Conservation (phyloP, 83 land plant genomes). For the Isoetes engelmannii region DNA sequence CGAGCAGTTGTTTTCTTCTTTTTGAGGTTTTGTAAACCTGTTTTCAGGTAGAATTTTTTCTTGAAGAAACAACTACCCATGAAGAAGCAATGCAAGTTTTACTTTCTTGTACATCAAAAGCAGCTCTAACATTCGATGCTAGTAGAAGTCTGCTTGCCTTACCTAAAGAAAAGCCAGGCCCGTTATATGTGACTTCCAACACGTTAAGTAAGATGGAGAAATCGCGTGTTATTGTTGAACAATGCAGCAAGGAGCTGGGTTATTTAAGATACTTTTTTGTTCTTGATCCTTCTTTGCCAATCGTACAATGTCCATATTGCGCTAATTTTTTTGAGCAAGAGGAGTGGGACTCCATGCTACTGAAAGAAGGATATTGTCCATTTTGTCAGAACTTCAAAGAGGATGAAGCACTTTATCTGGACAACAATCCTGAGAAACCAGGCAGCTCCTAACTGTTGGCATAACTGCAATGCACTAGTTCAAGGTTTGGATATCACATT, state of each 20-base stretch:
- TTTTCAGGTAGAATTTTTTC: conserved; percentile 26
- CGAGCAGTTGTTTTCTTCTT: neutral
- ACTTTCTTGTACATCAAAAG: conserved; percentile 4
- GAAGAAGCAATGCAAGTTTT: conserved; percentile 22
- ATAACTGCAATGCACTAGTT: too few relatives aligned
- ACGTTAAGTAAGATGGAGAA: conserved; percentile 18
- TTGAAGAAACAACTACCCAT: conserved; percentile 29
- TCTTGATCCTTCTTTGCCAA: conserved; percentile 19
- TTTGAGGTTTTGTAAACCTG: neutral
- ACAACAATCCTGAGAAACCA: too few relatives aligned
- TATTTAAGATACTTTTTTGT: conserved; percentile 25
- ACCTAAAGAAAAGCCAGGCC: conserved; percentile 12
- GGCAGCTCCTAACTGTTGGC: too few relatives aligned
- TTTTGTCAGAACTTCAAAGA: conserved; percentile 18
- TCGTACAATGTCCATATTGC: conserved; percentile 26
- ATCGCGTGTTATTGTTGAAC: conserved; percentile 20
- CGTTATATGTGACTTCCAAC: conserved; percentile 10
- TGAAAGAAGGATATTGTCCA: conserved; percentile 27
- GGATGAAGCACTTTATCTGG: too few relatives aligned
- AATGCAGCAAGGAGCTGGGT: conserved; percentile 2
- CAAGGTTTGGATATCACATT: too few relatives aligned
- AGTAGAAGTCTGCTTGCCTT: neutral
- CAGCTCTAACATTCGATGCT: neutral
- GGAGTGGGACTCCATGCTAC: conserved; percentile 28
- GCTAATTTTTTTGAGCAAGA: conserved; percentile 35